phyloP scores from a whole-genome alignment of 78 protist genomes.

The Tieghemostelium lacteum region DNA sequence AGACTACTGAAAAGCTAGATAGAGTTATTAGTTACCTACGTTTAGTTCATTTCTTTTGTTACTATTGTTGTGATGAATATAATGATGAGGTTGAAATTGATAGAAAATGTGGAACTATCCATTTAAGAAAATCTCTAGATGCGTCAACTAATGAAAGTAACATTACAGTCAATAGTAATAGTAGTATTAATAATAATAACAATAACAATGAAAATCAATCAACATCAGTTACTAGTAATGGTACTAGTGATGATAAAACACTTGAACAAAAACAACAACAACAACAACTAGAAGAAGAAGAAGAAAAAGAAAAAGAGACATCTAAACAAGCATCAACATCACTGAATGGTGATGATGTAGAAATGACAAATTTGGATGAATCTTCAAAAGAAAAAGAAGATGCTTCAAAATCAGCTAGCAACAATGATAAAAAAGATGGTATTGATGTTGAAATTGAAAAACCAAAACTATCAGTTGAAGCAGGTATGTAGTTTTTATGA shows the following conservation, averaged over 20 bases:
- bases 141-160: neutral
- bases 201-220: neutral
- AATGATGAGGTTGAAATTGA: constrained; percentile 41
- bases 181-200: neutral
- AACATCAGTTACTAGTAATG: neutral
- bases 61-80: constrained; percentile 68
- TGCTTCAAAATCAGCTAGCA: neutral
- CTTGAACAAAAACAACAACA: neutral
- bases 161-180: neutral
- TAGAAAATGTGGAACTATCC: constrained; percentile 76
- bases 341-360: too few species aligned
- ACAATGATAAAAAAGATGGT: too few species aligned
- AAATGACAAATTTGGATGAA: neutral
- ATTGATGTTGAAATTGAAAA: constrained; percentile 28
- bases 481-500: too few species aligned
- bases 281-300: neutral
- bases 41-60: constrained; percentile 72
- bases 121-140: constrained; percentile 42
- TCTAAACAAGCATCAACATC: too few species aligned
- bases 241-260: neutral
- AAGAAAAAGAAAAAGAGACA: neutral
- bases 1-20: constrained; percentile 28
- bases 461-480: constrained; percentile 15
- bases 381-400: neutral
- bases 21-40: constrained; percentile 46